Percentiles rank a stretch among this genome's conserved stretches.
phyloP scores from a whole-genome alignment of 768 basidiomycete genomes.

The Termitomyces sp. region DNA sequence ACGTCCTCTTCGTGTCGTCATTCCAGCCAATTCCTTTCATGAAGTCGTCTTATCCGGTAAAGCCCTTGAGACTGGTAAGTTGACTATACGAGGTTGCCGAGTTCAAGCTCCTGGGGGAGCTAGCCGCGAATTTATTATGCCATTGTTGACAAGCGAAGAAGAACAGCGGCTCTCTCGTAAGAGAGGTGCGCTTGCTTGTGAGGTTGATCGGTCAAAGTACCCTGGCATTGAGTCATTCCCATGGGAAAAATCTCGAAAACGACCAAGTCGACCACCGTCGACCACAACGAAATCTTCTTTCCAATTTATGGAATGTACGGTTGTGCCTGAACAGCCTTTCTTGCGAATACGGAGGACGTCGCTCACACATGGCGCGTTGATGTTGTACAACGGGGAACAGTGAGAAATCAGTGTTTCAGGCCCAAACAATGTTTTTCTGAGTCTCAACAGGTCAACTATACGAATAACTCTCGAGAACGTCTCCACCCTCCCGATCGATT shows the following conservation, averaged over 20 bases:
- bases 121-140: slow-evolving; percentile 68
- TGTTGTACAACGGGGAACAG: slow-evolving; percentile 95
- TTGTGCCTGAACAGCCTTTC: slow-evolving; percentile 84
- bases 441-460: slow-evolving; percentile 60
- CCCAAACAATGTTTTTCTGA: background rate
- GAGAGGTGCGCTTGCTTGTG: slow-evolving; percentile 58
- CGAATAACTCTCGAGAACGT: slow-evolving; percentile 89
- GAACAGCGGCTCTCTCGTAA: slow-evolving; percentile 53
- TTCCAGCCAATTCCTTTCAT: slow-evolving; percentile 75
- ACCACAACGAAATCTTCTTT: slow-evolving; percentile 19
- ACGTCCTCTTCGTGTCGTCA: slow-evolving; percentile 51
- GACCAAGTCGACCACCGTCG: slow-evolving; percentile 22
- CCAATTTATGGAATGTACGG: slow-evolving; percentile 73
- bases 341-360: slow-evolving; percentile 83
- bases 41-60: slow-evolving; percentile 66
- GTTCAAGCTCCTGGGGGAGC: slow-evolving; percentile 74
- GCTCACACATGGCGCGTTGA: slow-evolving; percentile 89
- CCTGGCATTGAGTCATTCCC: slow-evolving; percentile 67
- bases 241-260: slow-evolving; percentile 49
- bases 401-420: slow-evolving; percentile 27
- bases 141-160: slow-evolving; percentile 67
- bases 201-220: slow-evolving; percentile 68
- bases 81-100: slow-evolving; percentile 73
- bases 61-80: slow-evolving; percentile 57
- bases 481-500: slow-evolving; percentile 77